phyloP scores from a whole-genome alignment of 169 alveolate genomes.

The Eimeria sp. region DNA sequence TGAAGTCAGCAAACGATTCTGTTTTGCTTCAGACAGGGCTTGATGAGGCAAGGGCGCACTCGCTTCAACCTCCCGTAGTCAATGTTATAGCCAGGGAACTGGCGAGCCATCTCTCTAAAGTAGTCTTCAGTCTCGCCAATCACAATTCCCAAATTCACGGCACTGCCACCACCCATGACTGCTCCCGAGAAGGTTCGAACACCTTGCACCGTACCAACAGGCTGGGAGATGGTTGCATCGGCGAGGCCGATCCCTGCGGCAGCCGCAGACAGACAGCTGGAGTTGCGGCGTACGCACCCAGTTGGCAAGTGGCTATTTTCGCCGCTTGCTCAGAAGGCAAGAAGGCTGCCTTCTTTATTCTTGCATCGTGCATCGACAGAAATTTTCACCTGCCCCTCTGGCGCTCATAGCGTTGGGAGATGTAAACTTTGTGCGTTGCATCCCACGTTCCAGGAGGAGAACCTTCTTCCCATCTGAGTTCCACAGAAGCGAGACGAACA shows the following conservation, averaged over 20 bases:
- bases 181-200: conserved; percentile 86
- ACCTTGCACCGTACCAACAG: conserved; percentile 86
- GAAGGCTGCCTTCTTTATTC: background rate
- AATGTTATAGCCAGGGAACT: conserved; percentile 80
- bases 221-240: conserved; percentile 86
- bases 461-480: conserved; percentile 70
- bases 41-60: background rate
- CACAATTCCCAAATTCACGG: conserved; percentile 88
- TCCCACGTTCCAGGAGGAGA: conserved; percentile 88
- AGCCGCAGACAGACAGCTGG: background rate
- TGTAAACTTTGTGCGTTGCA: conserved; percentile 76
- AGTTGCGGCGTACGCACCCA: background rate
- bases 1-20: background rate
- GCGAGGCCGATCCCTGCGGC: conserved; percentile 85
- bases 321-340: background rate
- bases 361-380: background rate
- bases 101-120: conserved; percentile 75
- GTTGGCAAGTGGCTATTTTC: background rate
- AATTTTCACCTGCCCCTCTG: conserved; percentile 86
- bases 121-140: conserved; percentile 86
- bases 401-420: conserved; percentile 83
- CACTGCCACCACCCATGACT: conserved; percentile 89
- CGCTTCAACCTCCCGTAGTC: conserved; percentile 79
- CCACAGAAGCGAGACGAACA: background rate
- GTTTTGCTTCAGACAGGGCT: background rate